phyloP scores from a whole-genome alignment of 164 flowering plant genomes.

The Aristolochia fimbriata region DNA sequence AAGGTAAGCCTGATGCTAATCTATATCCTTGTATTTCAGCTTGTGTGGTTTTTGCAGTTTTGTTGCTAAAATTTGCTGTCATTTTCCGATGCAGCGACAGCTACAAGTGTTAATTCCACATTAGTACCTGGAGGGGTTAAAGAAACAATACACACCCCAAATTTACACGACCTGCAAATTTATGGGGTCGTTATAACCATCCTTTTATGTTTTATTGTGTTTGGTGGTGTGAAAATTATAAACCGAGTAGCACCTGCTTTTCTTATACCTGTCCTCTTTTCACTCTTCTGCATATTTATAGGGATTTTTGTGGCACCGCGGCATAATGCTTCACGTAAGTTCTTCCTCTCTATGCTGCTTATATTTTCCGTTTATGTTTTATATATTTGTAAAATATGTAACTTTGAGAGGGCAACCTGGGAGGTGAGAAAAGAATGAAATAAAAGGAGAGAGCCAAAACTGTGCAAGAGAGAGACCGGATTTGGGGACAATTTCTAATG shows the following conservation, averaged over 20 bases:
- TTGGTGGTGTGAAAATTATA: conserved; percentile 98
- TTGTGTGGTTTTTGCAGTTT: background rate
- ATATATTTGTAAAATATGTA: too few relatives aligned
- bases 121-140: conserved; percentile 13
- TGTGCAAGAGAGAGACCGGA: too few relatives aligned
- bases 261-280: conserved; percentile 81
- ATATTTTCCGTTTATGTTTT: background rate
- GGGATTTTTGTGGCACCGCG: conserved; percentile 59
- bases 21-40: background rate
- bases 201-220: conserved; percentile 82
- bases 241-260: conserved; percentile 98
- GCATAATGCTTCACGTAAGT: conserved; percentile 58
- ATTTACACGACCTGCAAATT: conserved; percentile 87
- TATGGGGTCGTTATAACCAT: conserved; percentile 95
- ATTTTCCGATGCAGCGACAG: conserved; percentile 45
- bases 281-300: conserved; percentile 75
- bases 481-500: too few relatives aligned
- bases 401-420: too few relatives aligned
- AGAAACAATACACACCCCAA: conserved; percentile 50
- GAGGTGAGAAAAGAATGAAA: too few relatives aligned
- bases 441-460: too few relatives aligned
- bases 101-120: conserved; percentile 70
- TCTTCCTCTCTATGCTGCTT: background rate
- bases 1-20: conserved; percentile 35
- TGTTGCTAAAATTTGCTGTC: background rate